Base-by-base conservation (phyloP, 2,329 filamentous ascomycete genomes). In the Diaporthe humulicola region DNA sequence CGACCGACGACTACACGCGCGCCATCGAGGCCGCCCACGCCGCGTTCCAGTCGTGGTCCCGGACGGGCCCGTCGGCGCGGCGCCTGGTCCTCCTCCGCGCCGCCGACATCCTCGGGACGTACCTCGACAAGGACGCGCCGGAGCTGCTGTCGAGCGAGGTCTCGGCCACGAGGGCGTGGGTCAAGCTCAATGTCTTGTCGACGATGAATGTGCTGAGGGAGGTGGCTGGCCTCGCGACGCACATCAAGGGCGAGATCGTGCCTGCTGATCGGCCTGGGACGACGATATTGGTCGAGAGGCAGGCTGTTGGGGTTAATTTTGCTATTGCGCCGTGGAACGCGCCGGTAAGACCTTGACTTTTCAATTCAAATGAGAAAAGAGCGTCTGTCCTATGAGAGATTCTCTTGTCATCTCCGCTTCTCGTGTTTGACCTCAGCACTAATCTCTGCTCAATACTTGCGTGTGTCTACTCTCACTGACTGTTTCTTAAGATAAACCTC, bases 251-350 rank as follows among this genome's bases (percentile, higher is more conserved):
- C 10, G 83, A 82, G 74, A 82, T 84, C 7, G 71, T 81, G 3
- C 84, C 85, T 2, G 80, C 80, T 4, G 80, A 83, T 12, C 76
- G 79, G 1, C 87, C 90, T 42, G 90, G 88, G 0, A 88, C 87
- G 30, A 87, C 84, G 14, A 91, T 91, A 0, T 84, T 94, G 75
- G 84, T 95, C 2, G 87, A 90, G 78, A 91, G 91, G 80, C 91
- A 93, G 81, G 92, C 93, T 0, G 93, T 90, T 77, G 93, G 93
- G 1, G 92, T 94, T 5, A 87, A 93, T 25, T 84, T 94, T 56
- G 91, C 88, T 5, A 94, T 95, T 79, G 91, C 90, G 15, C 93
- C 93, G 2, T 95, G 93, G 92, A 93, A 86, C 78, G 80, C 79
- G 14, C 81, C 78, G 3, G 79, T 80, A 52, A 52, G 61, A 10